Evolutionary conservation across 2,329 filamentous ascomycete species (phyloP).

Genomic region (Coniochaeta sp.): DNA sequence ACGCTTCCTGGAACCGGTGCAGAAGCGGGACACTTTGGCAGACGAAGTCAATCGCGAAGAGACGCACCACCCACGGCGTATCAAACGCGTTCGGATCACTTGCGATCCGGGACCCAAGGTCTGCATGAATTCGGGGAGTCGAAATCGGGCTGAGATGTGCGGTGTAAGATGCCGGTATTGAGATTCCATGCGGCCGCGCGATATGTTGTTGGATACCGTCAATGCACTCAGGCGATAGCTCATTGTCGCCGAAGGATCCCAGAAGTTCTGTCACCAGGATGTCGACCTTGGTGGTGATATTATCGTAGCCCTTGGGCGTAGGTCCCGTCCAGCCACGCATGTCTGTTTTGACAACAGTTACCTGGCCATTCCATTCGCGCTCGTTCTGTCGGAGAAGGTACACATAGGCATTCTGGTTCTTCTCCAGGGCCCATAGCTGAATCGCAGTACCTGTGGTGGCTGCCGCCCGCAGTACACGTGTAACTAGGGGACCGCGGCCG

Average conservation of each 20-base stretch:
- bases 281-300: constrained; percentile 61
- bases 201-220: constrained; percentile 92
- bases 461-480: constrained; percentile 75
- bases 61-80: constrained; percentile 89
- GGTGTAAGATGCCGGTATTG: constrained; percentile 88
- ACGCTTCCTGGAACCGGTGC: constrained; percentile 64
- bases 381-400: constrained; percentile 82
- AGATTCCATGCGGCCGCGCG: constrained; percentile 72
- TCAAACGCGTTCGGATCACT: constrained; percentile 70
- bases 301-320: constrained; percentile 28
- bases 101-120: constrained; percentile 57
- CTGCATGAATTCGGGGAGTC: constrained; percentile 75
- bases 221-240: constrained; percentile 87
- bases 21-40: constrained; percentile 54
- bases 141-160: constrained; percentile 90
- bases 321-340: constrained; percentile 97
- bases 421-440: constrained; percentile 88
- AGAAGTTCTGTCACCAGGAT: constrained; percentile 92
- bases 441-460: constrained; percentile 68
- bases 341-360: constrained; percentile 88
- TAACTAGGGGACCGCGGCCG: constrained; percentile 86
- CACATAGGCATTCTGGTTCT: constrained; percentile 97
- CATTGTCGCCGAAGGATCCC: constrained; percentile 94
- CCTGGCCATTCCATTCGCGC: constrained; percentile 68
- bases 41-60: constrained; percentile 84